A percentile compares a stretch with the other conserved stretches of the same genome.
Evolutionary conservation across 257 asterid species (phyloP).

Genomic region (Solanum tarapatanum): DNA sequence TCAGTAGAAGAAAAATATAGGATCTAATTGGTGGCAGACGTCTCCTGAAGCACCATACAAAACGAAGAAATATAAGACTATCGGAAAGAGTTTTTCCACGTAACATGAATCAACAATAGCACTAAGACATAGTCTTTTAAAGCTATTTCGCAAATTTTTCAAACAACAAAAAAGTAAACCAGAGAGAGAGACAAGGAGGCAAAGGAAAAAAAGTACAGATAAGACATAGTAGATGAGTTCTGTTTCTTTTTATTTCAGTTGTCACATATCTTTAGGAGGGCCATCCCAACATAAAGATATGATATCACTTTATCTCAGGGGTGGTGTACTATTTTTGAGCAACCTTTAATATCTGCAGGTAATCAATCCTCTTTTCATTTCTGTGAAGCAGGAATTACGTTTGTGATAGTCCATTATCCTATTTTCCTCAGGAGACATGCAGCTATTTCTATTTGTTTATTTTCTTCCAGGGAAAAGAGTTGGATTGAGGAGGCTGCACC

Average conservation of each 20-base stretch:
- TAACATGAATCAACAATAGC: background rate
- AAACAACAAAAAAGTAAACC: background rate
- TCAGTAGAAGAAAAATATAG: conserved; percentile 40
- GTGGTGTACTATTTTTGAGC: background rate
- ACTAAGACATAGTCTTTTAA: background rate
- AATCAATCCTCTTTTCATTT: background rate
- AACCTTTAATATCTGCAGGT: background rate
- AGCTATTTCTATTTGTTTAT: background rate
- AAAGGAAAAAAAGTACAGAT: background rate
- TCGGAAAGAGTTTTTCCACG: background rate
- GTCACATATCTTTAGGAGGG: background rate
- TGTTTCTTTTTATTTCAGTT: background rate
- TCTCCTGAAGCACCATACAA: conserved; percentile 49
- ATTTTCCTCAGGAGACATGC: background rate
- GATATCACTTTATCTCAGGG: background rate
- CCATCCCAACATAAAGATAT: background rate
- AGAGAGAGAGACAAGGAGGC: background rate
- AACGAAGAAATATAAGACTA: conserved; percentile 4
- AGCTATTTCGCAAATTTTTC: background rate
- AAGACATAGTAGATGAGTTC: background rate
- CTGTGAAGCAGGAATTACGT: background rate
- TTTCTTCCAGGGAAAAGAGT: background rate
- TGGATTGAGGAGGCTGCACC: background rate
- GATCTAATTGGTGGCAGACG: conserved; percentile 71
- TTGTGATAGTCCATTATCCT: background rate